Evolutionary conservation across 2,329 filamentous ascomycete genomes (phyloP).

Genomic region (Acephala macrosclerotiorum): DNA sequence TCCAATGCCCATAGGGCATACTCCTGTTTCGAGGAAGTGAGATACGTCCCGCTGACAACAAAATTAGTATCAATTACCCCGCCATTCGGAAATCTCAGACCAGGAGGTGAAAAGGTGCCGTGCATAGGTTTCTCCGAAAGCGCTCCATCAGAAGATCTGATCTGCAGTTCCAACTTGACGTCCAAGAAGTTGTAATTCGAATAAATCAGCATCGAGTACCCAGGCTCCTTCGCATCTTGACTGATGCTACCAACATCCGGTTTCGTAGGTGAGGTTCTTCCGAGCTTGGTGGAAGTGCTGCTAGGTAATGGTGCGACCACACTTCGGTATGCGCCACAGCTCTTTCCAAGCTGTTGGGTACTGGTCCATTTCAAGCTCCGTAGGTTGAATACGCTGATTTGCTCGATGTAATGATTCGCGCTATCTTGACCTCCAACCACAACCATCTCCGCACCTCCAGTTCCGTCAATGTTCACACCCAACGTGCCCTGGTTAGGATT

Average conservation of each 20-base stretch:
- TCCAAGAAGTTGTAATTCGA: slow-evolving; percentile 99
- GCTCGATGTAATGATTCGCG: slow-evolving; percentile 98
- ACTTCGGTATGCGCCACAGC: slow-evolving; percentile 94
- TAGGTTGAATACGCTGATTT: slow-evolving; percentile 97
- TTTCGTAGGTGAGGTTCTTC: slow-evolving; percentile 56
- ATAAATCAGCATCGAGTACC: slow-evolving; percentile 90
- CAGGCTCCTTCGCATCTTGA: slow-evolving; percentile 62
- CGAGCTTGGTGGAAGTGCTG: slow-evolving; percentile 70
- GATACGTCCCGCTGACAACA: slow-evolving; percentile 94
- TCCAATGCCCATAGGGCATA: slow-evolving; percentile 97
- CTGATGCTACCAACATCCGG: slow-evolving; percentile 51
- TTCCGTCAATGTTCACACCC: slow-evolving; percentile 87
- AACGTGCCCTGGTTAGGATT: slow-evolving; percentile 88
- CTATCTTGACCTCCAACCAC: slow-evolving; percentile 96
- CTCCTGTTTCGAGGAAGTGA: slow-evolving; percentile 97
- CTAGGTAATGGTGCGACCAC: slow-evolving; percentile 86
- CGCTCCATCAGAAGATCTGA: slow-evolving; percentile 83
- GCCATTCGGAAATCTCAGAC: slow-evolving; percentile 93
- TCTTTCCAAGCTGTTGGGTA: slow-evolving; percentile 85
- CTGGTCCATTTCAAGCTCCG: slow-evolving; percentile 95
- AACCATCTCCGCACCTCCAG: slow-evolving; percentile 94
- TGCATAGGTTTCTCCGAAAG: slow-evolving; percentile 90
- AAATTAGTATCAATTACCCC: slow-evolving; percentile 96
- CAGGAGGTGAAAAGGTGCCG: slow-evolving; percentile 85
- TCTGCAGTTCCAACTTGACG: slow-evolving; percentile 93